These are phyloP conservation scores for Setomelanomma holmii DNA, from an alignment of 2,329 filamentous ascomycete genomes.

Conservation along the genomic window DNA sequence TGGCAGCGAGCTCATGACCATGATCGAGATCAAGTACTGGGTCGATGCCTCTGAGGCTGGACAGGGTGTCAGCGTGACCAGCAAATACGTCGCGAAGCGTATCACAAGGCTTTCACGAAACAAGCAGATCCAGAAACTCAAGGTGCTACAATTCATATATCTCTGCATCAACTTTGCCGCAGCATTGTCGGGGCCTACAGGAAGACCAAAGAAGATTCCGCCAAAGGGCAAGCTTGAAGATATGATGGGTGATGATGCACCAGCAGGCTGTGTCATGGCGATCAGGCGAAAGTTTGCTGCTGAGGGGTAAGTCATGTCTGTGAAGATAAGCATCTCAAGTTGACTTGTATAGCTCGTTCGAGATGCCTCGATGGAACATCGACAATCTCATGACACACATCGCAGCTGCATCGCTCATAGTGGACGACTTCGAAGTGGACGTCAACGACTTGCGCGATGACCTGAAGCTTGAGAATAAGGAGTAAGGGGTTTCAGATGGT, in stretches of 20 bases:
- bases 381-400: conserved; percentile 78
- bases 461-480: conserved; percentile 72
- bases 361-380: conserved; percentile 73
- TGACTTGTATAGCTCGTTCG: conserved; percentile 41
- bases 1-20: conserved; percentile 69
- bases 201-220: conserved; percentile 58
- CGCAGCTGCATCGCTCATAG: conserved; percentile 72
- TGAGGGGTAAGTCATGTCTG: conserved; percentile 31
- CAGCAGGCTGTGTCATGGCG: conserved; percentile 32
- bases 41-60: conserved; percentile 68
- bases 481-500: conserved; percentile 46
- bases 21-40: conserved; percentile 77
- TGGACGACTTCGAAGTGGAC: conserved; percentile 77
- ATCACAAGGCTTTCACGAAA: conserved; percentile 65
- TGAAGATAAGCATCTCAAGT: too few species aligned
- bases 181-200: conserved; percentile 45
- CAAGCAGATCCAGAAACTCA: conserved; percentile 56
- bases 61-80: conserved; percentile 64
- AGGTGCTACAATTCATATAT: conserved; percentile 57
- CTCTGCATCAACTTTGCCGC: conserved; percentile 58
- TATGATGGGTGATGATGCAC: conserved; percentile 56
- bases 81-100: conserved; percentile 70
- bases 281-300: conserved; percentile 68
- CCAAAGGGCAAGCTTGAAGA: conserved; percentile 71
- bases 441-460: conserved; percentile 74